Evolutionary conservation across 352 stramenopile species (phyloP), one percentile per base, ranked within the genome.

Genomic region (Globisporangium okanoganense): DNA sequence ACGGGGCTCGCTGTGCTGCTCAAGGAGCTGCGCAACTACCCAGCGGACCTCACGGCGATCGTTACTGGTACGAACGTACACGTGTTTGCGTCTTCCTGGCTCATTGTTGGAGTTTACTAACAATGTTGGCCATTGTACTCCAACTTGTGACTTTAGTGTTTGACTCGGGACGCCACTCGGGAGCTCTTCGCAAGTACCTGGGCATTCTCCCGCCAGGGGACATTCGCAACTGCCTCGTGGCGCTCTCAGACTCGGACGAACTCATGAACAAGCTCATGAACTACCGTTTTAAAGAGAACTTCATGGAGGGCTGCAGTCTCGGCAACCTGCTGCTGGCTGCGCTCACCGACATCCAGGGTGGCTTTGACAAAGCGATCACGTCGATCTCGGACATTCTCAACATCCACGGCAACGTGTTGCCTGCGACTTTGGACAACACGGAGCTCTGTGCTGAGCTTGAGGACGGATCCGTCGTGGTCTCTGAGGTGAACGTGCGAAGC

Each of bases 211-310:
- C 85, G 10, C 85, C 85, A 3, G 85, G 85, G 25, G 85, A 95
- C 40, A 93, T 95, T 63, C 83, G 85, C 61, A 95, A 95, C 49
- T 95, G 85, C n/a, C 53, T 95, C 14, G 85, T 95, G 1, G 85
- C 85, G 5, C 62, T 95, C 9, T 93, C 85, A 0, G 85, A 95
- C 56, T 92, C 85, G 20, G 82, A 92, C 58, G 83, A 93, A 48
- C 73, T 95, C 20, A 79, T 95, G 70, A 87, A 85, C 70, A 89
- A 95, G 66, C 61, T 95, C 47, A 95, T 95, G 85, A 93, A 95
- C 64, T 93, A 93, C 59, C 79, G 85, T 5, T 95, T 95, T 63
- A 85, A 84, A 45, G 83, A 93, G 50, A 91, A 93, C 64, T 95
- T 90, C 61, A 90, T 95, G 78, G 85, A 95, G 49, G 85, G 85